phyloP scores from a whole-genome alignment of 352 stramenopile genomes.

The Discostella stelligera region DNA sequence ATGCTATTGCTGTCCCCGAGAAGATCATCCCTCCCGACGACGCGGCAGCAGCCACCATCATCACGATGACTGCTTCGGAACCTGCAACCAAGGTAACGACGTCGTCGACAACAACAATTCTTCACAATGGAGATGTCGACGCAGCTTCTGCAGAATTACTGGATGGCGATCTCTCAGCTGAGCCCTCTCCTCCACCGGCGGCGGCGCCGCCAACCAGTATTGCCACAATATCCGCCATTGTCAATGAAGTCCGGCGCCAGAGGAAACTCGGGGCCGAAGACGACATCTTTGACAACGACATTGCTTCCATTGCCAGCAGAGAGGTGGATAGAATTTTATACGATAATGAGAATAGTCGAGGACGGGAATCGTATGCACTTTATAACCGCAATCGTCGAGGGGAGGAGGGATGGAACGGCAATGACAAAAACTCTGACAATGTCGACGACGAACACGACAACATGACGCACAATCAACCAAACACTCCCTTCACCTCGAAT shows the following conservation, averaged over 20 bases:
- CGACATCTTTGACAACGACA: no score
- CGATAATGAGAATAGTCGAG: neutral
- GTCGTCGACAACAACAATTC: neutral
- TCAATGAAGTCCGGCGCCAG: conserved; percentile 19
- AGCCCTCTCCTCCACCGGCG: neutral
- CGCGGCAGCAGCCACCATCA: no score
- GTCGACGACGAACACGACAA: neutral
- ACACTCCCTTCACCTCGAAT: neutral
- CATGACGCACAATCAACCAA: neutral
- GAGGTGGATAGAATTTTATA: conserved; percentile 22
- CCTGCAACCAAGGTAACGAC: neutral
- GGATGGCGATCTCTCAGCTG: neutral
- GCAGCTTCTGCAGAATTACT: neutral
- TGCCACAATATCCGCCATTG: conserved; percentile 24
- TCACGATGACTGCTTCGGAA: no score
- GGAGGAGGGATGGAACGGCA: neutral
- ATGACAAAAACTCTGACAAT: neutral
- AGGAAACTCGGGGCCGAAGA: neutral
- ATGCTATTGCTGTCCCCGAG: neutral
- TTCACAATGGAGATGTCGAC: neutral
- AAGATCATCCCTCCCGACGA: neutral
- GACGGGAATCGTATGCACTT: neutral
- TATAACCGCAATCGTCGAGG: neutral
- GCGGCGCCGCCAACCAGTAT: conserved; percentile 18
- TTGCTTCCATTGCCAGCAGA: conserved; percentile 17